Evolutionary conservation across 305 asterid species (phyloP).

Genomic region (Plantago lanceolata): DNA sequence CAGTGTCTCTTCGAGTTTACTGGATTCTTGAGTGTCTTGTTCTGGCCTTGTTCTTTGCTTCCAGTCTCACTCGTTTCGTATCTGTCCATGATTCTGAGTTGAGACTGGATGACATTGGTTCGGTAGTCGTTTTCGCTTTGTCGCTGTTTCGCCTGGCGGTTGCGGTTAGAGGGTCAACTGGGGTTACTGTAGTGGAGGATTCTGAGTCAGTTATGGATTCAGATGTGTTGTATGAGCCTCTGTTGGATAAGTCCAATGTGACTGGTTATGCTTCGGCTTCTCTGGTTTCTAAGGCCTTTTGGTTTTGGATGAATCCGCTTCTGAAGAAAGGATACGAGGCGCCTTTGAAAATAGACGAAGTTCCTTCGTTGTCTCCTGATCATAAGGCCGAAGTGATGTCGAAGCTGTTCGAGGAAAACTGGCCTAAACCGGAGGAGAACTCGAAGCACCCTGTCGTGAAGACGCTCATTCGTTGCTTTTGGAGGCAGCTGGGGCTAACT

Average conservation of each 20-base stretch:
- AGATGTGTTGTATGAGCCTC: conserved; percentile 34
- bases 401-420: conserved; percentile 45
- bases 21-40: conserved; percentile 56
- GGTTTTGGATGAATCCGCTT: conserved; percentile 90
- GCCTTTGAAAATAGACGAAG: conserved; percentile 64
- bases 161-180: conserved; percentile 62
- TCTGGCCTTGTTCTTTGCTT: conserved; percentile 41
- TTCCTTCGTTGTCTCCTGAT: conserved; percentile 71
- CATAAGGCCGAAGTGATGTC: conserved; percentile 76
- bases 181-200: conserved; percentile 31
- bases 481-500: conserved; percentile 63
- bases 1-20: conserved; percentile 50
- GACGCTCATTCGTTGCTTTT: conserved; percentile 65
- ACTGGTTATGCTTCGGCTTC: conserved; percentile 76
- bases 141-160: conserved; percentile 40
- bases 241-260: conserved; percentile 44
- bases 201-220: conserved; percentile 30
- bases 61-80: conserved; percentile 44
- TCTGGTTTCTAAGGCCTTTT: conserved; percentile 56
- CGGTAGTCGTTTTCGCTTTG: conserved; percentile 37
- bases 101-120: conserved; percentile 52
- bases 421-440: conserved; percentile 80
- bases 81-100: conserved; percentile 37
- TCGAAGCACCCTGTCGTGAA: conserved; percentile 68
- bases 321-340: conserved; percentile 56